Base-by-base conservation (phyloP, 805 yeast genomes). In the Lipomyces spencermartinsiae region DNA sequence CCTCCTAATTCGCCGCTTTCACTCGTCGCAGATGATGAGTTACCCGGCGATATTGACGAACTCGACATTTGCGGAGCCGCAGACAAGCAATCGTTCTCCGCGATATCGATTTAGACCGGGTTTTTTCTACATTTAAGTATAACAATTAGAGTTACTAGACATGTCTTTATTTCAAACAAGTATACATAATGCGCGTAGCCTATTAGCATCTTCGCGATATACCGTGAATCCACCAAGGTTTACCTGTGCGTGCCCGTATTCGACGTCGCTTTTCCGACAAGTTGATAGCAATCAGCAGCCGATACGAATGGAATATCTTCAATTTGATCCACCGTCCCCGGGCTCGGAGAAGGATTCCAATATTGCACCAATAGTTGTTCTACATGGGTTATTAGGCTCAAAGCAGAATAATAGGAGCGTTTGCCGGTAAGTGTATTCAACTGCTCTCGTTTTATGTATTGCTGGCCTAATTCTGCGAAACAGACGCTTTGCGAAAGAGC, bases 321-420 rank as follows among this genome's bases (percentile, higher is more conserved):
- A 82, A 59, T 82, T 82, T 74, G 76, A 76, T 22, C 75, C 77
- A 4, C 74, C 76, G 16, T 76, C 12, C n/a, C 54, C 55, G 8
- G 10, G 10, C 62, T 19, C 59, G 16, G 33, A 8, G 29, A 10
- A 49, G 39, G 37, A 58, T 46, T 34, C 59, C 59, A 63, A 64
- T 53, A 74, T 68, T 46, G 78, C 73, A 25, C 97, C 97, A 0
- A 81, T 94, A 12, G 79, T 95, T 37, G 86, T 94, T 34, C 78
- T 93, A 54, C 99, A 94, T 77, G 99, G 98, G 0, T 79, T 94
- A 10, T 92, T 95, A 78, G 99, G 98, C 1, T 87, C 90, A 63
- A 90, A 86, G 73, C 74, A 85, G n/a, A 94, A 93, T 78, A 92
- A 91, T 74, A 80, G 97, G 67, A 82, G 92, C 0, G 91, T 93